Percentiles rank a stretch among this genome's conserved stretches.
phyloP scores from a whole-genome alignment of 495 filamentous ascomycete species.

The Penicillium coffeae region DNA sequence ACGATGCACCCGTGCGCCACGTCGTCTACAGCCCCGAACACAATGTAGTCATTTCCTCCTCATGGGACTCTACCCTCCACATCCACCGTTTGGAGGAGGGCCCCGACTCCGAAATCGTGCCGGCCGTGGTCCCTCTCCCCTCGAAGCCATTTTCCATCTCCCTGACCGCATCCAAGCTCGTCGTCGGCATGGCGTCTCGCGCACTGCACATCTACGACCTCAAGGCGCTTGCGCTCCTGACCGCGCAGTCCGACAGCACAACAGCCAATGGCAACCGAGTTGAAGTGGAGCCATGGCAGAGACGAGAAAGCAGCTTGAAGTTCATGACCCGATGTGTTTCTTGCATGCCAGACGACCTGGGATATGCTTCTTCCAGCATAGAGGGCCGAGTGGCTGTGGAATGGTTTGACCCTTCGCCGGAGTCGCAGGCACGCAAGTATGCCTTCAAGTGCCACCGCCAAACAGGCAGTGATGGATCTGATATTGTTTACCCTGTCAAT shows the following conservation, averaged over 20 bases:
- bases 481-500: constrained; percentile 94
- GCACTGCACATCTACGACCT: constrained; percentile 91
- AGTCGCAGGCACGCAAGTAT: constrained; percentile 88
- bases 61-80: constrained; percentile 90
- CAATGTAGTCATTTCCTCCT: constrained; percentile 77
- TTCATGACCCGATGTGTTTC: constrained; percentile 91
- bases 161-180: constrained; percentile 73
- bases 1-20: constrained; percentile 72
- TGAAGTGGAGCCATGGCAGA: constrained; percentile 77
- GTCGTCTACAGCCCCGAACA: constrained; percentile 77
- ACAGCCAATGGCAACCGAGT: constrained; percentile 35
- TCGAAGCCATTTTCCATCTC: constrained; percentile 87
- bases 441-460: constrained; percentile 98
- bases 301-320: constrained; percentile 85
- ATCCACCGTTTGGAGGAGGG: constrained; percentile 59
- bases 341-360: constrained; percentile 95
- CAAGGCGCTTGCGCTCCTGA: constrained; percentile 53
- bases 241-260: constrained; percentile 44
- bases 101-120: constrained; percentile 40
- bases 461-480: constrained; percentile 57
- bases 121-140: constrained; percentile 62
- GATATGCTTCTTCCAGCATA: constrained; percentile 84
- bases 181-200: constrained; percentile 94
- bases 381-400: constrained; percentile 94
- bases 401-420: constrained; percentile 86